Conservation (phyloP, 78 protist genomes). For the Anaeramoeba flamelloides region DNA sequence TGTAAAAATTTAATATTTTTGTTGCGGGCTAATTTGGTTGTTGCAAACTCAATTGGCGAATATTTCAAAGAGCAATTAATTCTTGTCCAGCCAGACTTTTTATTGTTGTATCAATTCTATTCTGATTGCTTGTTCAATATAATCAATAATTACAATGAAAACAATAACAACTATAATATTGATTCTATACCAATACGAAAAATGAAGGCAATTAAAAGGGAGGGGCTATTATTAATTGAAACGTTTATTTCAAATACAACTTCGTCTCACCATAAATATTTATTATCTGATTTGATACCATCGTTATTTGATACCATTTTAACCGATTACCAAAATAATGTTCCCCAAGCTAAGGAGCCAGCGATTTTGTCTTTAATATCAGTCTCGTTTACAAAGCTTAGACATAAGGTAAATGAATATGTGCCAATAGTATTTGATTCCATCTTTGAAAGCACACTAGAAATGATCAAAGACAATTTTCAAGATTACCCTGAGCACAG, state of each 20-base stretch:
- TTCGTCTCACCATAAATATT: not conserved
- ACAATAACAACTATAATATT: too few relatives aligned
- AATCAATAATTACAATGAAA: constrained; percentile 30
- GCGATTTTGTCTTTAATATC: not conserved
- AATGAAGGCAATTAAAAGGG: constrained; percentile 65
- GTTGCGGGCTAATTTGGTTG: too few relatives aligned
- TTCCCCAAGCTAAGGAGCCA: not conserved
- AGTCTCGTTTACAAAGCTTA: not conserved
- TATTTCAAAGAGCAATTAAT: too few relatives aligned
- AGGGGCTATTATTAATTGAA: constrained; percentile 49
- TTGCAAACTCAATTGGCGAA: too few relatives aligned
- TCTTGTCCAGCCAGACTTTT: constrained; percentile 35
- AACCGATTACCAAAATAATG: not conserved
- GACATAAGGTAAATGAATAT: not conserved
- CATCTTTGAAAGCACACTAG: constrained; percentile 63
- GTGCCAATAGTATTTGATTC: constrained; percentile 55
- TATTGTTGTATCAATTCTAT: constrained; percentile 63
- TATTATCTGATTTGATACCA: not conserved
- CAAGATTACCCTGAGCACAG: constrained; percentile 80
- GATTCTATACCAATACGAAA: too few relatives aligned
- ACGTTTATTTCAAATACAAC: constrained; percentile 13
- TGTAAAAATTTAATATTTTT: too few relatives aligned
- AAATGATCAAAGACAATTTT: constrained; percentile 64
- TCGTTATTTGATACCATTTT: not conserved
- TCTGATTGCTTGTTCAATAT: constrained; percentile 53